Conservation (phyloP, 2,329 filamentous ascomycete species). For the Ustilaginoidea virens region DNA sequence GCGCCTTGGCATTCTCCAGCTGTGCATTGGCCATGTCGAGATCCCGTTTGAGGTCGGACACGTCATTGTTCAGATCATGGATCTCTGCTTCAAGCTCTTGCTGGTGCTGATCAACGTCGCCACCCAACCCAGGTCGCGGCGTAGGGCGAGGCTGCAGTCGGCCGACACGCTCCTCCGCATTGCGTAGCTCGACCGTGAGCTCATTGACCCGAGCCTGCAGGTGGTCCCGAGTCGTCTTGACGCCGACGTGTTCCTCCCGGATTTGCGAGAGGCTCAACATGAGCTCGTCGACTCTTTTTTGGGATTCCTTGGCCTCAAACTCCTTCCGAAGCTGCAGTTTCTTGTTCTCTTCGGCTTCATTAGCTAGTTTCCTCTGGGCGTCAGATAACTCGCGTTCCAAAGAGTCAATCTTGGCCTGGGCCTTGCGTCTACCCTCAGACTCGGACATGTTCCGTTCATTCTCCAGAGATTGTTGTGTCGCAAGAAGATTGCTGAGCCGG, state of each 20-base stretch:
- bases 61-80: conserved; percentile 70
- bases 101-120: conserved; percentile 29
- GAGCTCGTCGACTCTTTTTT: conserved; percentile 87
- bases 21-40: conserved; percentile 69
- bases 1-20: conserved; percentile 63
- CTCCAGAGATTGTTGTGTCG: conserved; percentile 73
- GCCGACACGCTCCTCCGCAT: conserved; percentile 74
- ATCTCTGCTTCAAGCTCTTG: conserved; percentile 42
- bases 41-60: conserved; percentile 76
- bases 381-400: conserved; percentile 66
- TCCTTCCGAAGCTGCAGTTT: conserved; percentile 74
- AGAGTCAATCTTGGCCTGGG: conserved; percentile 62
- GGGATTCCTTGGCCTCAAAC: conserved; percentile 74
- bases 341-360: conserved; percentile 73
- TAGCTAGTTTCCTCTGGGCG: conserved; percentile 68
- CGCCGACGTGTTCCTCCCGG: conserved; percentile 72
- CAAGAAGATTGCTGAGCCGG: conserved; percentile 66
- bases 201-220: conserved; percentile 81
- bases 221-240: conserved; percentile 80
- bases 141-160: conserved; percentile 69
- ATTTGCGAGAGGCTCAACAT: conserved; percentile 63
- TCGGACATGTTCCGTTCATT: conserved; percentile 85
- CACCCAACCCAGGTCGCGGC: conserved; percentile 33
- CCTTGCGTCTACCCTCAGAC: conserved; percentile 62
- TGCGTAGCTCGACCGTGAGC: conserved; percentile 72